Base-by-base conservation (phyloP, 148 eudicot species). In the Oxyria digyna region DNA sequence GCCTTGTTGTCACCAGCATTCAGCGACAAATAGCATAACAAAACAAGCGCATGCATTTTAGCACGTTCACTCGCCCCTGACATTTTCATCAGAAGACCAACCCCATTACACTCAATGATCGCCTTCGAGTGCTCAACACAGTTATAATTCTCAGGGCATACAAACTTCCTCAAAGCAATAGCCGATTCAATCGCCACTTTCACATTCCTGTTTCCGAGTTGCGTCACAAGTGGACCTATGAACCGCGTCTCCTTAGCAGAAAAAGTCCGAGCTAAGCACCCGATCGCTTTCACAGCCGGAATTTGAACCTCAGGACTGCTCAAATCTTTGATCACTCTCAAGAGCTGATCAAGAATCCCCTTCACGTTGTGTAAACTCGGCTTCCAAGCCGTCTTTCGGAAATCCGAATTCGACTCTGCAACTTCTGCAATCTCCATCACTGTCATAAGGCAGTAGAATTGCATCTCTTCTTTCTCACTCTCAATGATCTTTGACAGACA, bases 391-490 rank as follows among this genome's bases (percentile, higher is more conserved):
- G 59, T 79, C 62, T 85, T 88, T 72, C 91, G 82, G 42, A 90
- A 78, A 27, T 87, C 91, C 0, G 85, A 33, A 72, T 86, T 80
- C 11, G 66, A 74, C 76, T 86, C 91, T 5, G 97, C 91, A 15
- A 90, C 94, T 11, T 73, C 70, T 55, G 94, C 79, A 69, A 90
- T 80, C 76, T 86, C 94, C 97, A 87, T 85, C 37, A 90, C 78
- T 0, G 87, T 73, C 87, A 78, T 82, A 77, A 90, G 71, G 78
- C 87, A 82, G 77, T 81, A 78, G 14, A 76, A 65, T 72, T 75
- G 79, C 84, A 90, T 73, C n/a, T 84, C 87, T 75, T 85, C 89
- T 14, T 31, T 69, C 78, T 84, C 94, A 13, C 70, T 81, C 78
- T 87, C 91, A 46, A 90, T 82, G 8, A 86, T 76, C 71, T 87